Percentiles rank a stretch among this genome's conserved stretches.
Evolutionary conservation across 352 stramenopile species (phyloP).

Genomic region (Phytopythium sindhum): DNA sequence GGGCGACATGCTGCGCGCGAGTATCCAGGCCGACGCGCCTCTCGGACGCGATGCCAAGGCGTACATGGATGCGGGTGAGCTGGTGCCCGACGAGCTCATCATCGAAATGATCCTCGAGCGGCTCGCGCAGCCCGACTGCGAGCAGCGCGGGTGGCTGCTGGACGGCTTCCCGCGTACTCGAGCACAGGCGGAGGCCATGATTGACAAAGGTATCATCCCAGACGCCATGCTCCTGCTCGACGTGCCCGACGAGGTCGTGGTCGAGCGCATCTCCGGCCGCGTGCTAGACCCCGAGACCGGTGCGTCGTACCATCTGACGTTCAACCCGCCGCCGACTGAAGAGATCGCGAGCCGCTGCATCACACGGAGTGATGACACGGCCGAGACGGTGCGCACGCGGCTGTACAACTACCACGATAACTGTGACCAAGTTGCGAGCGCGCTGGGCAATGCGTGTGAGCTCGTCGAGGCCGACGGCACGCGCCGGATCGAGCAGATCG

Average conservation of each 20-base stretch:
- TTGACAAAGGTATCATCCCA: conserved; percentile 70
- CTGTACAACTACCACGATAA: conserved; percentile 84
- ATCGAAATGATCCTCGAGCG: conserved; percentile 91
- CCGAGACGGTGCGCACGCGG: conserved; percentile 85
- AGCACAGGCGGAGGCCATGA: conserved; percentile 70
- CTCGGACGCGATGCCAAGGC: conserved; percentile 81
- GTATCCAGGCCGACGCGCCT: conserved; percentile 61
- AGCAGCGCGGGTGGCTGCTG: conserved; percentile 83
- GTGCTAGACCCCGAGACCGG: conserved; percentile 90
- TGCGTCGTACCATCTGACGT: conserved; percentile 90
- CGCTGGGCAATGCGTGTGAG: conserved; percentile 40
- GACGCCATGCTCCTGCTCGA: conserved; percentile 94
- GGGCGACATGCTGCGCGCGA: conserved; percentile 92
- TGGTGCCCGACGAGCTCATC: conserved; percentile 95
- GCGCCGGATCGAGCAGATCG: conserved; percentile 45
- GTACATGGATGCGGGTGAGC: conserved; percentile 90
- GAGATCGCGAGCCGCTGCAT: conserved; percentile 63
- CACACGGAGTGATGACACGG: conserved; percentile 83
- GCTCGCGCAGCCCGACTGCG: conserved; percentile 64
- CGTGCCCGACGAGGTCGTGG: conserved; percentile 93
- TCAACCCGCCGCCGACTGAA: conserved; percentile 67
- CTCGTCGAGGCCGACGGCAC: conserved; percentile 49
- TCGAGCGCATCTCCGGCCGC: conserved; percentile 91
- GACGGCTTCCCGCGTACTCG: conserved; percentile 94
- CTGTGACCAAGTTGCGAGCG: conserved; percentile 39